phyloP scores from a whole-genome alignment of 805 yeast species.

The Cyberlindnera suaveolens region DNA sequence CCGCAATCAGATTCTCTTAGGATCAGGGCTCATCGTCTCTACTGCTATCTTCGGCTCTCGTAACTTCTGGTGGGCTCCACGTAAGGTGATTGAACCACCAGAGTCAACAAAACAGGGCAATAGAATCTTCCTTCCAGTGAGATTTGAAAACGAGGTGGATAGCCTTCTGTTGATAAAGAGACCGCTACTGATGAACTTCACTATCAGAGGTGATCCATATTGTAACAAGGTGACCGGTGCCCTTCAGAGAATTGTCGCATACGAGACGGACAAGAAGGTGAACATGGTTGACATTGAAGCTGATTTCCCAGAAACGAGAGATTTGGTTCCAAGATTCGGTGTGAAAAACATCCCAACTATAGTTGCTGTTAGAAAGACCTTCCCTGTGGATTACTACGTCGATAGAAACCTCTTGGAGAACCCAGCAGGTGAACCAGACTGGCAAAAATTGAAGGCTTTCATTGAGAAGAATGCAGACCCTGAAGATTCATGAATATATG shows the following conservation, averaged over 20 bases:
- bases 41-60: slow-evolving; percentile 18
- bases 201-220: slow-evolving; percentile 54
- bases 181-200: slow-evolving; percentile 69
- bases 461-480: slow-evolving; percentile 36
- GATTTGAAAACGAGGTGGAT: slow-evolving; percentile 54
- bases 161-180: slow-evolving; percentile 41
- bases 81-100: slow-evolving; percentile 34
- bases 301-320: slow-evolving; percentile 53
- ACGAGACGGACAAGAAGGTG: slow-evolving; percentile 43
- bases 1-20: slow-evolving; percentile 18
- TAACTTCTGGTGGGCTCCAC: slow-evolving; percentile 28
- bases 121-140: slow-evolving; percentile 45
- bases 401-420: slow-evolving; percentile 18
- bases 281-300: slow-evolving; percentile 67
- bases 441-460: slow-evolving; percentile 37
- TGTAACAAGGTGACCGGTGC: slow-evolving; percentile 60
- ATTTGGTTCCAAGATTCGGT: slow-evolving; percentile 49
- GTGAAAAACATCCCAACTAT: slow-evolving; percentile 57
- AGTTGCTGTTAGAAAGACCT: slow-evolving; percentile 60
- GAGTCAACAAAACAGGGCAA: slow-evolving; percentile 27
- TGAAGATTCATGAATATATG: slow-evolving; percentile 9
- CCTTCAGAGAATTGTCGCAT: slow-evolving; percentile 44
- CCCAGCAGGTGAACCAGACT: slow-evolving; percentile 34
- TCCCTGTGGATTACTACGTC: slow-evolving; percentile 40
- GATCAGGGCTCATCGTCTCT: slow-evolving; percentile 20